Base-by-base conservation (phyloP, 768 basidiomycete species). In the Amyloporia xantha region DNA sequence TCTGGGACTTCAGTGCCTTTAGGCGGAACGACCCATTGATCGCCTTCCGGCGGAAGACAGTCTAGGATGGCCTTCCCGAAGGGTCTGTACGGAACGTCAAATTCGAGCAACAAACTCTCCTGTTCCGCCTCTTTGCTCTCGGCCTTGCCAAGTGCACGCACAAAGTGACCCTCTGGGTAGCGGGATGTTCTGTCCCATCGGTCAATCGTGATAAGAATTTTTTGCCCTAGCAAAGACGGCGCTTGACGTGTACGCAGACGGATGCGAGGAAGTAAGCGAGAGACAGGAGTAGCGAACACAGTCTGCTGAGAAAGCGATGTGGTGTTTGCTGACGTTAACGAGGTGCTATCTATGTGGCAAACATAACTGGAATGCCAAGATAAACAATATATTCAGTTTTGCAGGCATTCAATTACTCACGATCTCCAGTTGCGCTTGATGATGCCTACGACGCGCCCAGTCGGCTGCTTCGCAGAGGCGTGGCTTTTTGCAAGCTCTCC, bases 131-230 rank as follows among this genome's bases (percentile, higher is more conserved):
- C 93, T 65, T 97, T 96, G 64, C 86, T 89, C 59, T 93, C 95
- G 0, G 83, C 91, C 58, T 80, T 82, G 2, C 96, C 96, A 1
- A 99, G 75, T 0, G 91, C 82, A 36, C 95, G 82, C 19, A 98
- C 94, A 54, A 99, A 91, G 62, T 99, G 96, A 0, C 96, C 96
- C 59, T 97, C 94, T 0, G 96, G 96, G 61, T 97, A 96, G 17
- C 91, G 78, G 1, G 89, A 91, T 9, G 81, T 85, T 4, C 72
- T 68, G 23, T 89, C 84, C 96, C 96, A 99, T 36, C 84, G 74
- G 62, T 99, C 96, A 58, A 98, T 91, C 2, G 90, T 85, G 37
- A 98, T 91, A 21, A 99, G 79, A 55, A 99, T 95, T 65, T 99
- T 98, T 64, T 99, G 94, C 30, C 84, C 81, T 15, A 96, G 66